Evolutionary conservation across 2,329 filamentous ascomycete genomes (phyloP).

Genomic region (Drechslera avenae): DNA sequence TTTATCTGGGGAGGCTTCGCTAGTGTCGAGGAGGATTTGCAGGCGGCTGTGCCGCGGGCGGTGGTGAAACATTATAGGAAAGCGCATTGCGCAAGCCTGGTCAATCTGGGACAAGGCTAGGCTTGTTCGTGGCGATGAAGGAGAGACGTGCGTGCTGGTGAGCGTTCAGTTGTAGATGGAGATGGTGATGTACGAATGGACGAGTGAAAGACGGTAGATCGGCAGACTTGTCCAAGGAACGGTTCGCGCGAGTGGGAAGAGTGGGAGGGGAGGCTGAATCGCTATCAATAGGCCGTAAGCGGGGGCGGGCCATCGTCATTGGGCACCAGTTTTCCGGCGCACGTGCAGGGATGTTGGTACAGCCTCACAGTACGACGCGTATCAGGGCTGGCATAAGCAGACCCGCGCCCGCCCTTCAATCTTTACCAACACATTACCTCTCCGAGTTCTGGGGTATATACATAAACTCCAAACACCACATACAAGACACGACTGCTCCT

Average conservation of each 20-base stretch:
- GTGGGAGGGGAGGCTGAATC: no score
- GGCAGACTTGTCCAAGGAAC: background rate
- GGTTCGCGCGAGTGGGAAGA: constrained; percentile 8
- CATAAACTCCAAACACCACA: background rate
- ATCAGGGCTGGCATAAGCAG: constrained; percentile 5
- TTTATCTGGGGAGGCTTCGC: background rate
- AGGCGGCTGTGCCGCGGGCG: constrained; percentile 12
- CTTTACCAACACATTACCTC: constrained; percentile 1
- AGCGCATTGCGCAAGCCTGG: constrained; percentile 9
- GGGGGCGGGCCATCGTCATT: constrained; percentile 13
- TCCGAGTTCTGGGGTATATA: background rate
- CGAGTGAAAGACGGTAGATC: background rate
- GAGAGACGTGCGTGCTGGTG: background rate
- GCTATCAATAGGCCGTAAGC: constrained; percentile 10
- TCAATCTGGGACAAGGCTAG: constrained; percentile 1
- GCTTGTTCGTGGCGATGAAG: background rate
- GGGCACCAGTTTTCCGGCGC: constrained; percentile 11
- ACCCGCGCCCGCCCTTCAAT: constrained; percentile 2
- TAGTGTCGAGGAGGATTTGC: background rate
- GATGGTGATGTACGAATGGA: background rate
- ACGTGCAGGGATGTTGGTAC: constrained; percentile 17
- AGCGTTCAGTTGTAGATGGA: background rate
- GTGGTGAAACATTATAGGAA: constrained; percentile 10
- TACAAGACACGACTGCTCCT: background rate
- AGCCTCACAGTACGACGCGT: constrained; percentile 19